These are phyloP conservation scores for Fremontodendron californicum DNA, from an alignment of 345 rosid species.

Conservation along the genomic window DNA sequence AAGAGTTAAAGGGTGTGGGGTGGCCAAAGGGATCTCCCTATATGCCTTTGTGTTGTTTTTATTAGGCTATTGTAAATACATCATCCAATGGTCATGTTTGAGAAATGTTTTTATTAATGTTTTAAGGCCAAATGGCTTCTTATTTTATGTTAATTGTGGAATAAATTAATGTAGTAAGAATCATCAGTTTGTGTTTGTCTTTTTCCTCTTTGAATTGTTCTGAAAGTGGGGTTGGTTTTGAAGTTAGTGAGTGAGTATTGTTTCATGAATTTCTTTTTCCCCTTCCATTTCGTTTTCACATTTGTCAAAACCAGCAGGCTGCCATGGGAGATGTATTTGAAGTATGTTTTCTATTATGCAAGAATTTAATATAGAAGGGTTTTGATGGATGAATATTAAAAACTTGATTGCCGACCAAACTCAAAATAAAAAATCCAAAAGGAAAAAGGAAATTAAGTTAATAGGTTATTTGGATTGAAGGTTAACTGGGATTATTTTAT, in stretches of 20 bases:
- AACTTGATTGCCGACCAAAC: not conserved
- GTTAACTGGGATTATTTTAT: not conserved
- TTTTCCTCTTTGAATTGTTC: not conserved
- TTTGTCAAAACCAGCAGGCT: not conserved
- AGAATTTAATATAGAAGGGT: not conserved
- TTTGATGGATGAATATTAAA: not conserved
- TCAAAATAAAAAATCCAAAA: not conserved
- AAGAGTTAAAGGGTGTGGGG: not conserved
- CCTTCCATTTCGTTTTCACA: not conserved
- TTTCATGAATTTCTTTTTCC: not conserved
- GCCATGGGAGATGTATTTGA: not conserved
- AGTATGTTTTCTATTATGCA: not conserved
- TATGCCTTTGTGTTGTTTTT: not conserved
- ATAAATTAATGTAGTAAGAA: not conserved
- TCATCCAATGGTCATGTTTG: not conserved
- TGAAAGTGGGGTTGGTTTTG: not conserved
- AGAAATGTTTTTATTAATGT: not conserved
- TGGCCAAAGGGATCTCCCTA: constrained; percentile 18
- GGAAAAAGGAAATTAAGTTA: not conserved
- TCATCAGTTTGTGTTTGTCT: not conserved
- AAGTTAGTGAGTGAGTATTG: not conserved
- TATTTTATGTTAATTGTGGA: not conserved
- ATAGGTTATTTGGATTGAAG: not conserved
- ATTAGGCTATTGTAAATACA: not conserved
- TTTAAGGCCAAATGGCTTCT: constrained; percentile 19